These are phyloP conservation scores for Globisporangium splendens DNA, from an alignment of 352 stramenopile species.

Conservation along the genomic window DNA sequence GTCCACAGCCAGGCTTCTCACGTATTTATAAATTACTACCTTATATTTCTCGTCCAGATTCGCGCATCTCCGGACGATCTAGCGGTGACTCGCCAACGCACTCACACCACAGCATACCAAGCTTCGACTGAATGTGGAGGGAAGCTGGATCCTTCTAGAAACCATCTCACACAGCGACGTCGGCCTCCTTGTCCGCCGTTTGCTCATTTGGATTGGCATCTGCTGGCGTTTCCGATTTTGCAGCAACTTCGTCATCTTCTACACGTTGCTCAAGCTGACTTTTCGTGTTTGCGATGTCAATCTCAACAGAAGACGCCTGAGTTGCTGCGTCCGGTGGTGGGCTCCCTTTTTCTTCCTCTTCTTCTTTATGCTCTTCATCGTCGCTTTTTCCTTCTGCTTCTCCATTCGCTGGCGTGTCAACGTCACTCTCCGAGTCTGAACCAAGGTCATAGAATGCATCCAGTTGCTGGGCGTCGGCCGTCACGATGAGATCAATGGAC, in stretches of 20 bases:
- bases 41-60: neutral
- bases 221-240: too few relatives aligned
- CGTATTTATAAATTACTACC: conserved; percentile 10
- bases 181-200: too few relatives aligned
- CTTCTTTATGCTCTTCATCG: neutral
- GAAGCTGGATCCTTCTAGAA: neutral
- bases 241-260: too few relatives aligned
- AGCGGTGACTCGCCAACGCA: neutral
- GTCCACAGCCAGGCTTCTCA: neutral
- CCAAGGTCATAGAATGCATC: conserved; percentile 78
- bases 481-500: conserved; percentile 68
- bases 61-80: neutral
- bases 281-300: too few relatives aligned
- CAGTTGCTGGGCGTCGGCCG: conserved; percentile 49
- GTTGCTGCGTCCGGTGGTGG: too few relatives aligned
- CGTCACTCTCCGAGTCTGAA: conserved; percentile 29
- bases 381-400: conserved; percentile 2
- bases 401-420: neutral
- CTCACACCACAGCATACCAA: neutral
- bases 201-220: too few relatives aligned
- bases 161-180: neutral
- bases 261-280: too few relatives aligned
- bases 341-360: conserved; percentile 20
- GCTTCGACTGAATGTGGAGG: neutral
- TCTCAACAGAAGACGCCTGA: neutral